Percentiles rank a stretch among this genome's conserved stretches.
Evolutionary conservation across 345 rosid species (phyloP).

Genomic region (Eucalyptus paniculata): DNA sequence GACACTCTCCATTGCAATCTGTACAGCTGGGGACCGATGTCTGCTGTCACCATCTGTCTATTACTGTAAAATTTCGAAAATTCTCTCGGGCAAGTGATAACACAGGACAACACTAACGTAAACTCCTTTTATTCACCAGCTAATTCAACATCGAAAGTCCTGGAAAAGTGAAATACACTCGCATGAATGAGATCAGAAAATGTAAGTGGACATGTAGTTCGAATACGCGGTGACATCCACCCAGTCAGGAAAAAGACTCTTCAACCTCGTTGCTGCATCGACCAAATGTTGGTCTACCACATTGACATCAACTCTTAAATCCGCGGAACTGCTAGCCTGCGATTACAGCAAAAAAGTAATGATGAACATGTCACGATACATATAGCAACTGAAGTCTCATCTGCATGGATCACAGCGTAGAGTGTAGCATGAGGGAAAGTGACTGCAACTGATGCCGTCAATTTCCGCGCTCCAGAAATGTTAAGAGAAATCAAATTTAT

Average conservation of each 20-base stretch:
- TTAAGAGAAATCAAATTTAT: background rate
- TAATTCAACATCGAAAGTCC: background rate
- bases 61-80: background rate
- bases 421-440: background rate
- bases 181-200: slow-evolving; percentile 19
- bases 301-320: slow-evolving; percentile 57
- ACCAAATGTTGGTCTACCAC: slow-evolving; percentile 77
- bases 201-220: slow-evolving; percentile 61
- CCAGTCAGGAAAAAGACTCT: slow-evolving; percentile 75
- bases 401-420: background rate
- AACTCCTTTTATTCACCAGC: background rate
- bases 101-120: background rate
- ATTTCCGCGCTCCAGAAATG: background rate
- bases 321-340: slow-evolving; percentile 46
- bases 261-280: slow-evolving; percentile 46
- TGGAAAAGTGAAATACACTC: background rate
- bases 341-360: background rate
- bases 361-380: background rate
- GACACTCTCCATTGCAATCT: background rate
- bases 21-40: background rate
- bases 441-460: background rate
- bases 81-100: background rate
- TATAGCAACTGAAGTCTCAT: background rate
- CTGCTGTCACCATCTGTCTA: background rate
- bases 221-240: slow-evolving; percentile 62